These are phyloP conservation scores for Paraphoma chrysanthemicola DNA, from an alignment of 2,329 filamentous ascomycete genomes.

Conservation along the genomic window DNA sequence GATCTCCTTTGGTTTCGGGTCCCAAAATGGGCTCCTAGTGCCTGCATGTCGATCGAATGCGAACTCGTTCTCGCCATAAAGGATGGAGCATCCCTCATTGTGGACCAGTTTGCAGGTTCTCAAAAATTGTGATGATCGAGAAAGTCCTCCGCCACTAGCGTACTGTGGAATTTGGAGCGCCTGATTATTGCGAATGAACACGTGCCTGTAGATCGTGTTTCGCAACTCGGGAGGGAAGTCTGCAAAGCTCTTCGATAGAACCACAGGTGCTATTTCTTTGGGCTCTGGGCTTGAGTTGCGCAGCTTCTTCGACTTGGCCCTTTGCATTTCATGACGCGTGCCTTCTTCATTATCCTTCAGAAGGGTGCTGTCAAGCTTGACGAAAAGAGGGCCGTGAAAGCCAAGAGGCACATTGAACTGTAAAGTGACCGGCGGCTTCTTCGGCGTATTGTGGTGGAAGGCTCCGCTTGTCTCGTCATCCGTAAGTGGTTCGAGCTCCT, in stretches of 20 bases:
- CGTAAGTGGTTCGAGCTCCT: constrained; percentile 34
- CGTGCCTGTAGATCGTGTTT: constrained; percentile 54
- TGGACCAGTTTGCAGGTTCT: constrained; percentile 54
- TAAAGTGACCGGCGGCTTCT: constrained; percentile 44
- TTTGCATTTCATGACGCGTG: constrained; percentile 22
- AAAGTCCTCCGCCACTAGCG: constrained; percentile 27
- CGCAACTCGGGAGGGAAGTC: constrained; percentile 52
- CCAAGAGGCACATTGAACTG: constrained; percentile 56
- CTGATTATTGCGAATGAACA: constrained; percentile 46
- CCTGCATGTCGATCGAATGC: constrained; percentile 49
- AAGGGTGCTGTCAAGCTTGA: constrained; percentile 48
- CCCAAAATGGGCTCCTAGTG: constrained; percentile 52
- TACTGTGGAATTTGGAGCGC: constrained; percentile 44
- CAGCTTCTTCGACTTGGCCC: constrained; percentile 14
- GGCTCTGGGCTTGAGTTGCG: neutral
- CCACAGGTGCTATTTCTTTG: neutral
- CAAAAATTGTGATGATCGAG: constrained; percentile 54
- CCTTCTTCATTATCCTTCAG: constrained; percentile 18
- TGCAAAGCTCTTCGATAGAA: constrained; percentile 26
- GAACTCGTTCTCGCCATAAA: constrained; percentile 61
- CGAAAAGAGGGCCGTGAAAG: constrained; percentile 53
- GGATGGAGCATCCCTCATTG: constrained; percentile 54
- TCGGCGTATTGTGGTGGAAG: constrained; percentile 18
- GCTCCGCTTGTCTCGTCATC: constrained; percentile 33
- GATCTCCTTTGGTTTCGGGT: constrained; percentile 52